These are phyloP conservation scores for Leishmania martiniquensis DNA, from an alignment of 208 protist genomes.

Conservation along the genomic window DNA sequence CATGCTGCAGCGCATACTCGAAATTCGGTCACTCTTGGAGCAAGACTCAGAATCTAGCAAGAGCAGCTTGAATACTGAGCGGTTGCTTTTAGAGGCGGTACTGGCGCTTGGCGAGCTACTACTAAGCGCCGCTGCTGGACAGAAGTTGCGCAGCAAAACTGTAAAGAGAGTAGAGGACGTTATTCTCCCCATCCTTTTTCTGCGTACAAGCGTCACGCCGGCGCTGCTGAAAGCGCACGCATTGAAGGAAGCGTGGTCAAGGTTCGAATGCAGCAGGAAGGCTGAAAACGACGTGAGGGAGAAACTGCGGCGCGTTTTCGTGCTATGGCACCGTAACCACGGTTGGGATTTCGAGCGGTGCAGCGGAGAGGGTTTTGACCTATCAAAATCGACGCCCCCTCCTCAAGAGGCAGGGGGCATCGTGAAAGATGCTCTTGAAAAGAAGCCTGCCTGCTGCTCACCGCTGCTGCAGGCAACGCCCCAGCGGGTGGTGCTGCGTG, in stretches of 20 bases:
- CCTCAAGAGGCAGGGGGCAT: neutral
- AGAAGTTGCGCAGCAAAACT: conserved; percentile 3
- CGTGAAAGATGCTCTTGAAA: neutral
- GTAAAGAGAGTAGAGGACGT: conserved; percentile 36
- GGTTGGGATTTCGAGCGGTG: conserved; percentile 34
- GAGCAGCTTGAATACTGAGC: conserved; percentile 15
- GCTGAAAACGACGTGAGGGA: conserved; percentile 2
- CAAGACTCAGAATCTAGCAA: neutral
- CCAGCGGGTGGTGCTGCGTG: conserved; percentile 17
- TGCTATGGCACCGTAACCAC: conserved; percentile 27
- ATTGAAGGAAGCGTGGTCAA: conserved; percentile 10
- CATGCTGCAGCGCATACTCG: neutral
- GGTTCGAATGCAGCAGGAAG: conserved; percentile 8
- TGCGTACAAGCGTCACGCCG: conserved; percentile 33
- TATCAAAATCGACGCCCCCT: neutral
- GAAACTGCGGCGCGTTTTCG: conserved; percentile 15
- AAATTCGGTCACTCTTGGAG: neutral
- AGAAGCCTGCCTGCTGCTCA: neutral
- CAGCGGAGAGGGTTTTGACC: neutral
- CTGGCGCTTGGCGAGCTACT: conserved; percentile 29
- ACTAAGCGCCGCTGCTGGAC: conserved; percentile 4
- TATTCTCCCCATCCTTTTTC: conserved; percentile 47
- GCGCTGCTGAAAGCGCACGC: conserved; percentile 27
- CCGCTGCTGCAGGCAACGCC: neutral
- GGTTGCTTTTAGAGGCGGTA: conserved; percentile 34